Base-by-base conservation (phyloP, 1,284 basidiomycete genomes). In the Cerioporus squamosus region DNA sequence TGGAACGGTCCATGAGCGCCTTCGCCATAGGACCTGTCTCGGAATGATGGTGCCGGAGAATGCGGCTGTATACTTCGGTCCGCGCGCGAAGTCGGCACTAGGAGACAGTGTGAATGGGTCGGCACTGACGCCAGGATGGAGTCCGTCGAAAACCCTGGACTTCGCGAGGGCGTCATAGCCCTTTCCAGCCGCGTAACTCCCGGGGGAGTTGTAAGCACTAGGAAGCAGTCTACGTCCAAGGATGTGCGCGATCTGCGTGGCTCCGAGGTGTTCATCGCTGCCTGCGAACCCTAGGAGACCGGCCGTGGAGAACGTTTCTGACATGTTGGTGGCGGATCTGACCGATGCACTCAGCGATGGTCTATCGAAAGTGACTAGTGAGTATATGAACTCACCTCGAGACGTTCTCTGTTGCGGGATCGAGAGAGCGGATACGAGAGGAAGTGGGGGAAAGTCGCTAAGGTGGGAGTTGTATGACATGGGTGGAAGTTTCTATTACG, bases 101-200 rank as follows among this genome's bases (percentile, higher is more conserved):
- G 49, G 48, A 5, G 47, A 12, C 17, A 65, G 46, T 2, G 61
- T 55, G 10, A 47, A 44, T 12, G 59, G 54, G 29, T 63, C 59
- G 39, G 54, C 44, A 22, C 53, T 63, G 20, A 51, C 44, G 17
- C 60, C 60, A n/a, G 55, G 42, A 44, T 60, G 59, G 18, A 57
- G 57, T 14, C 63, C 63, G 33, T 65, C 61, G 53, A 58, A 65
- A 24, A 61, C 55, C 29, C 44, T 56, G 8, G 63, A 58, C 17
- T 51, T 53, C 14, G 44, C 45, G 4, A 65, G 46, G 8, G 20
- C 22, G 8, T 15, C 6, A 26, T 57, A 48, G 10, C 45, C 54
- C 20, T 44, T 54, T 12, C 39, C 61, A 3, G 60, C 24, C n/a
- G 44, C 53, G 18, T 61, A 63, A 47, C 48, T 59, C 14, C 63